Evolutionary conservation across 257 asterid genomes (phyloP), one percentile per base, ranked within the genome.

Genomic region (Capsicum chinense): DNA sequence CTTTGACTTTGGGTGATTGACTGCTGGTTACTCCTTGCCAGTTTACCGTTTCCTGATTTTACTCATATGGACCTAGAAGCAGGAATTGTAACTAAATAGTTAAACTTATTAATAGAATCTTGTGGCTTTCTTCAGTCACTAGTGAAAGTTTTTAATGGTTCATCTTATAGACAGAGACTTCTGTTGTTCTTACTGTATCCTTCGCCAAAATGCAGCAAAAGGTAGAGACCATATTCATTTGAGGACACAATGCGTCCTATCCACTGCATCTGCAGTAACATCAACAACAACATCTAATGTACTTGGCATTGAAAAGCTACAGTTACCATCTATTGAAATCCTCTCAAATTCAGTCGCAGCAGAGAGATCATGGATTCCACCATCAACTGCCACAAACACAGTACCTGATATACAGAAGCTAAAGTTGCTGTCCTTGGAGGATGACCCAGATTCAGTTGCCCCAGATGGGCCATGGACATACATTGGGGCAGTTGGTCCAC

Each of bases 181-280:
- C 83, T 71, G 57, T 83, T 79, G 80, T 81, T 71, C 87, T 84
- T 57, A 81, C 73, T 81, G 62, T 82, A 63, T 85, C 44, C 70
- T 88, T 79, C 48, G 68, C 64, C 60, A 76, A 56, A 88, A 84
- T 92, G 93, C 98, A 96, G 99, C 97, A 56, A 96, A 91, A 88
- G 85, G 83, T 83, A 92, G 93, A 87, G 98, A 90, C n/a, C 52
- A 90, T 39, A 83, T 86, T 80, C 84, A 80, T 85, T 87, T 89
- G 73, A 92, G 92, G 88, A 87, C 95, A 44, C 97, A 93, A 85
- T 94, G 98, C 86, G 82, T 90, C 89, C 86, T 94, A 86, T 89
- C 98, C 84, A 86, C 93, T 57, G 80, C 96, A 86, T 88, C 92
- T 14, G 87, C 93, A 64, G 85, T 92, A 81, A 78, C 91, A 50